A percentile compares a stretch with the other conserved stretches of the same genome.
phyloP scores from a whole-genome alignment of 78 protist genomes.

The Polysphondylium violaceum region DNA sequence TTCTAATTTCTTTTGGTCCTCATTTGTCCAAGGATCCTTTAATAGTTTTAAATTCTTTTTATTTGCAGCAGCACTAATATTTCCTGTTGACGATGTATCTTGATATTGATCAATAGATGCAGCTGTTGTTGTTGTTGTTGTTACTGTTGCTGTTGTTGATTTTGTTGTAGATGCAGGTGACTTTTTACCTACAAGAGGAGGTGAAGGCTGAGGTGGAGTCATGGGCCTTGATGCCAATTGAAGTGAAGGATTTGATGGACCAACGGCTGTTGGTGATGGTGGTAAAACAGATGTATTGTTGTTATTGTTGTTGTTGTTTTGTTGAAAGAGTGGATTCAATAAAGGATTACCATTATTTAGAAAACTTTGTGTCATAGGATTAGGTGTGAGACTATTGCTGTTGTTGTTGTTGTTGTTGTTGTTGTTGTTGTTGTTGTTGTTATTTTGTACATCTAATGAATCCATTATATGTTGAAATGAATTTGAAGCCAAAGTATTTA shows the following conservation, averaged over 20 bases:
- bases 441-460: background rate
- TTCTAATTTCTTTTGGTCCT: conserved; percentile 56
- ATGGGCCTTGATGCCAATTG: background rate
- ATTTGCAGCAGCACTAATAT: background rate
- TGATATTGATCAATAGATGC: conserved; percentile 8
- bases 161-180: background rate
- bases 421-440: background rate
- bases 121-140: background rate
- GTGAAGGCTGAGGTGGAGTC: background rate
- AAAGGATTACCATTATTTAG: too few relatives aligned
- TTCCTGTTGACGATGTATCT: background rate
- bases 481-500: conserved; percentile 30
- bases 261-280: background rate
- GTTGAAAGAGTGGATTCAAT: too few relatives aligned
- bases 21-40: conserved; percentile 61
- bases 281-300: background rate
- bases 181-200: background rate
- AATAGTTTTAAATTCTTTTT: conserved; percentile 48
- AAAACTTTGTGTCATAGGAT: too few relatives aligned
- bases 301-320: too few relatives aligned
- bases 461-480: conserved; percentile 14
- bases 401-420: conserved; percentile 1
- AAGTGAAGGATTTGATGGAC: background rate
- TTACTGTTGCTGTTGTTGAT: conserved; percentile 10
- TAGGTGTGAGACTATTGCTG: background rate